Conservation (phyloP, 495 filamentous ascomycete species). For the Physcia stellaris region DNA sequence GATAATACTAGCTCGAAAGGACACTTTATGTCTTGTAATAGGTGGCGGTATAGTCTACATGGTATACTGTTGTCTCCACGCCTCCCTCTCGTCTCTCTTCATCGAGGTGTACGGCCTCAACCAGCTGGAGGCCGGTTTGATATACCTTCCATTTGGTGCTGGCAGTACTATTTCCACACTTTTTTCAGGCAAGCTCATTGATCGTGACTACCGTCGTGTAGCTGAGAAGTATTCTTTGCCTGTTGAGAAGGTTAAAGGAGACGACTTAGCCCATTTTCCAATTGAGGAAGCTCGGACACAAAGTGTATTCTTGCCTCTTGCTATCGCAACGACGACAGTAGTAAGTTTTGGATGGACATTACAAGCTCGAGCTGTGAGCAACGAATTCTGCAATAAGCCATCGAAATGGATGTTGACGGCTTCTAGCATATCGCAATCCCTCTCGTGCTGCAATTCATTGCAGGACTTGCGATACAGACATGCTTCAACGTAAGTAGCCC, state of each 20-base stretch:
- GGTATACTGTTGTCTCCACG: constrained; percentile 25
- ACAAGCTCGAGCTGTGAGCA: constrained; percentile 26
- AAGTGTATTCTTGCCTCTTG: constrained; percentile 13
- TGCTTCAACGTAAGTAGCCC: constrained; percentile 32
- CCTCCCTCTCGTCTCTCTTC: constrained; percentile 22
- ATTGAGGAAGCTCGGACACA: constrained; percentile 46
- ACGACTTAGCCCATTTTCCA: constrained; percentile 42
- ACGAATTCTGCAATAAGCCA: too few relatives aligned
- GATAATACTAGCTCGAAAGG: constrained; percentile 47
- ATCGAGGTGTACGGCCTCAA: constrained; percentile 18
- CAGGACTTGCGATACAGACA: constrained; percentile 20
- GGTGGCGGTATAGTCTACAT: constrained; percentile 13
- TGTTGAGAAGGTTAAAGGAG: constrained; percentile 31
- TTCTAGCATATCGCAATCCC: constrained; percentile 28
- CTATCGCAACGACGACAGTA: constrained; percentile 17
- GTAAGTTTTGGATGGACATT: constrained; percentile 48
- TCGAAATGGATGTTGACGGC: too few relatives aligned
- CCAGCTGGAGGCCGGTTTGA: constrained; percentile 24
- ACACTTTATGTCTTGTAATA: constrained; percentile 39
- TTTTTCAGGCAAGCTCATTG: constrained; percentile 69
- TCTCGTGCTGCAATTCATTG: constrained; percentile 28
- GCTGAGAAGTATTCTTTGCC: constrained; percentile 17
- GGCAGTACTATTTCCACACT: constrained; percentile 70
- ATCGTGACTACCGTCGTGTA: constrained; percentile 29
- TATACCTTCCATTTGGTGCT: constrained; percentile 29